phyloP scores from a whole-genome alignment of 2,329 filamentous ascomycete genomes.

The Sporothrix pseudoabietina region DNA sequence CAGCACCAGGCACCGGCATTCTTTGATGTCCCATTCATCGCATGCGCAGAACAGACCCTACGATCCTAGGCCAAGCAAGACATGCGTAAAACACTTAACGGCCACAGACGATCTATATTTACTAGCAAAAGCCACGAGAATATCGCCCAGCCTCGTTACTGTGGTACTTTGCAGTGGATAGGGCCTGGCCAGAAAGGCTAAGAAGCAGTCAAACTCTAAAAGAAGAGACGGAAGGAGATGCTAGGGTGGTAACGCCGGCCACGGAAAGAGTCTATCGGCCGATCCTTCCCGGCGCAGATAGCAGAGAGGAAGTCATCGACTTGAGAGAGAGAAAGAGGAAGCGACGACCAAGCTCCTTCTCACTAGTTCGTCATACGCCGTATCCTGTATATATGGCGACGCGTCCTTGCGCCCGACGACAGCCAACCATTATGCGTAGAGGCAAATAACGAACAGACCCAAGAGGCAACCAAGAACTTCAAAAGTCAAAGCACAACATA shows the following conservation, averaged over 20 bases:
- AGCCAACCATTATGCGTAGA: not conserved
- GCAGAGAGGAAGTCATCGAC: not conserved
- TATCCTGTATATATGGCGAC: conserved; percentile 6
- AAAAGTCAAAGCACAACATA: not conserved
- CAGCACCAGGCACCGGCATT: conserved; percentile 11
- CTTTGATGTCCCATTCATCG: not conserved
- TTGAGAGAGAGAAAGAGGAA: not conserved
- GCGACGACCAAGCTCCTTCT: not conserved
- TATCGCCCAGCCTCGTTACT: not conserved
- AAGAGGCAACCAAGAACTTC: conserved; percentile 15
- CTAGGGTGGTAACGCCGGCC: not conserved
- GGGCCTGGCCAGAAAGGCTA: not conserved
- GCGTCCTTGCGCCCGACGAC: not conserved
- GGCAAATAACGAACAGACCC: conserved; percentile 1
- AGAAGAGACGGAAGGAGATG: not conserved
- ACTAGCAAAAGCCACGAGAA: conserved; percentile 9
- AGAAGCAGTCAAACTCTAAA: not conserved
- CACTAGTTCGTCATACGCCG: not conserved
- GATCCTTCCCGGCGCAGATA: conserved; percentile 9
- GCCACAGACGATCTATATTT: not conserved
- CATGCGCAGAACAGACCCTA: not conserved
- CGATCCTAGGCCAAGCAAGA: not conserved
- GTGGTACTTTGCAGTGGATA: not conserved
- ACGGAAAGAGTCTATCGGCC: not conserved
- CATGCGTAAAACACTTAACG: not conserved